Evolutionary conservation across 2,329 filamentous ascomycete species (phyloP), one percentile per base, ranked within the genome.

Genomic region (Alternaria gansuensis): DNA sequence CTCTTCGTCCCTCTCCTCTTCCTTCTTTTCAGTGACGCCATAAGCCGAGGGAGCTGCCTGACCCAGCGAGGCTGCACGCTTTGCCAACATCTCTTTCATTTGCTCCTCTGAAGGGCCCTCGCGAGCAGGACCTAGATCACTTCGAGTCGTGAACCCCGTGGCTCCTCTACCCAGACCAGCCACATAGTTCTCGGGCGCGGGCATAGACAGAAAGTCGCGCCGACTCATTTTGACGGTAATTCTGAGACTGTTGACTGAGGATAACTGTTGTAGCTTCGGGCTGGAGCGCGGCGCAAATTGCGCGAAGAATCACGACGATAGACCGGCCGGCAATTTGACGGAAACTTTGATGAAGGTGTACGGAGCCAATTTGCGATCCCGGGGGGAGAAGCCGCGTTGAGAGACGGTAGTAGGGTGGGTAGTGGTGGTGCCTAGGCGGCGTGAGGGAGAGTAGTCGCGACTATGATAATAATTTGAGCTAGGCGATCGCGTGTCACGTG

Each of bases 101-200:
- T 98, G 94, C 76, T 99, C 95, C 72, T 97, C 94, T 61, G 91
- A 97, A 48, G 95, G 95, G 14, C 95, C 95, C 82, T 97, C 94
- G 71, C 94, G 87, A 59, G 94, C 94, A 50, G 96, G 95, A 57
- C 96, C 95, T 57, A 99, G 84, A 85, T 99, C 95, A 57, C 94
- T 98, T 72, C 96, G 88, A 39, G 95, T 99, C 14, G 95, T 98
- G 82, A 99, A 99, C 60, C 96, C 95, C 7, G 95, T 99, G 23
- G 96, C 96, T 81, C 95, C 95, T 84, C 96, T 91, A 80, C 95
- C 95, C 64, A 99, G 88, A 86, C 95, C 95, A 65, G 95, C 95
- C 64, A 99, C 94, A 69, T 85, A 85, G 76, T 85, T 85, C 70
- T 84, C 83, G 43, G 83, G 83, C 71, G 83, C 83, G 52, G 90